Base-by-base conservation (phyloP, 306 rosid genomes). In the Abrus pulchellus region DNA sequence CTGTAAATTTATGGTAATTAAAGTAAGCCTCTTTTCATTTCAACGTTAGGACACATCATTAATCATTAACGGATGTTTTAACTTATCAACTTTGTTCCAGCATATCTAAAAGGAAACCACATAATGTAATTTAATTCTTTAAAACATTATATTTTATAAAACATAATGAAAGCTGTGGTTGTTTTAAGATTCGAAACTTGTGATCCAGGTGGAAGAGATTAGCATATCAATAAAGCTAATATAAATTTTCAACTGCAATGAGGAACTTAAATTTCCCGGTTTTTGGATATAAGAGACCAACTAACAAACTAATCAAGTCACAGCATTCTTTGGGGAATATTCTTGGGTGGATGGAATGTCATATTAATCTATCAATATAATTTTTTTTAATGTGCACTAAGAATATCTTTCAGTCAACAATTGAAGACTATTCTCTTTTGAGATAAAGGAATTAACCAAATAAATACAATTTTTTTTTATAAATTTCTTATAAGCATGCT, bases 151-250 rank as follows among this genome's bases (percentile, higher is more conserved):
- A 30, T 11, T 49, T 62, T 49, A 49, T 30, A 47, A 67, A 54
- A 29, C 33, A 66, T 55, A 30, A 83, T 65, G 48, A 67, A 74
- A 79, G 10, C 43, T 30, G 64, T 5, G 38, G 36, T 28, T 61
- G 57, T 68, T 72, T 72, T 67, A 72, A 50, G 45, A 77, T 82
- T 62, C 53, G 52, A 65, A 83, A 48, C 80, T 66, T 72, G 63
- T 38, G 68, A 78, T 57, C n/a, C 11, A 5, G 70, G 75, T 40
- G 60, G 65, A 71, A 43, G 67, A 41, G 68, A 49, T 60, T 29
- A 49, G 28, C 63, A 8, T 50, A 43, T 62, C 59, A 10, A 43
- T 53, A 40, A 83, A 57, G 67, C 61, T 67, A 38, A 66, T 55
- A 60, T 33, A 54, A 41, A 13, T 3, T 72, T 72, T 64, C 47